phyloP scores from a whole-genome alignment of 2,329 filamentous ascomycete genomes.

The Neonectria punicea region DNA sequence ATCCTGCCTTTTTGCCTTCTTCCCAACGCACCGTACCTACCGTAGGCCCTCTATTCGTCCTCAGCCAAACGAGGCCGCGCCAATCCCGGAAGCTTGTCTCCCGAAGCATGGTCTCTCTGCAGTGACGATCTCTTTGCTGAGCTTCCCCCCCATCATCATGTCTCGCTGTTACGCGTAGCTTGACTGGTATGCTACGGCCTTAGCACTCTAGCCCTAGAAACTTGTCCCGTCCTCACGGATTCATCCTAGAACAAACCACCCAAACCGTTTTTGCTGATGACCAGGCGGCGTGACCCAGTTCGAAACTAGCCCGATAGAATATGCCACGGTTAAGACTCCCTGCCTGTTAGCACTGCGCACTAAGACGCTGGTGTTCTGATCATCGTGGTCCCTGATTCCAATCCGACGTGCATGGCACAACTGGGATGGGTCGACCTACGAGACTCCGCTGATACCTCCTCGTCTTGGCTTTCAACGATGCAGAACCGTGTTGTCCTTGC shows the following conservation, averaged over 20 bases:
- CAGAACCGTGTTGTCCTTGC: slow-evolving; percentile 21
- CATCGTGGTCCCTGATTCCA: slow-evolving; percentile 8
- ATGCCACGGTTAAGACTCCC: neutral
- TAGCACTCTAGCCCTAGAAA: neutral
- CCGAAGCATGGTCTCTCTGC: slow-evolving; percentile 8
- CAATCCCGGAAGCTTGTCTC: slow-evolving; percentile 20
- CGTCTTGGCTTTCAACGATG: slow-evolving; percentile 8
- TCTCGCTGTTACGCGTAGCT: slow-evolving; percentile 1
- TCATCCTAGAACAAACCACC: neutral
- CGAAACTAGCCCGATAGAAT: neutral
- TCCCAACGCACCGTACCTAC: neutral
- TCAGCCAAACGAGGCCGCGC: slow-evolving; percentile 3
- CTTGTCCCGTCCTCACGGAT: neutral
- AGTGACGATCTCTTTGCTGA: slow-evolving; percentile 17
- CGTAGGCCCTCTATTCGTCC: neutral
- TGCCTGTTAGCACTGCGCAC: neutral
- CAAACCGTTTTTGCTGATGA: neutral
- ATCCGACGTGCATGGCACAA: slow-evolving; percentile 3
- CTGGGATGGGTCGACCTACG: slow-evolving; percentile 7
- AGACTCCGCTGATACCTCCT: slow-evolving; percentile 6
- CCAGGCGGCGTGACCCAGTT: slow-evolving; percentile 8
- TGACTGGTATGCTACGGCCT: neutral
- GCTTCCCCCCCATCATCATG: neutral
- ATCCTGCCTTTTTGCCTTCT: slow-evolving; percentile 20
- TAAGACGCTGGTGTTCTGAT: neutral